Evolutionary conservation across 139 green algal genomes (phyloP), one percentile per base, ranked within the genome.

Genomic region (Chlamydomonas asymmetrica): DNA sequence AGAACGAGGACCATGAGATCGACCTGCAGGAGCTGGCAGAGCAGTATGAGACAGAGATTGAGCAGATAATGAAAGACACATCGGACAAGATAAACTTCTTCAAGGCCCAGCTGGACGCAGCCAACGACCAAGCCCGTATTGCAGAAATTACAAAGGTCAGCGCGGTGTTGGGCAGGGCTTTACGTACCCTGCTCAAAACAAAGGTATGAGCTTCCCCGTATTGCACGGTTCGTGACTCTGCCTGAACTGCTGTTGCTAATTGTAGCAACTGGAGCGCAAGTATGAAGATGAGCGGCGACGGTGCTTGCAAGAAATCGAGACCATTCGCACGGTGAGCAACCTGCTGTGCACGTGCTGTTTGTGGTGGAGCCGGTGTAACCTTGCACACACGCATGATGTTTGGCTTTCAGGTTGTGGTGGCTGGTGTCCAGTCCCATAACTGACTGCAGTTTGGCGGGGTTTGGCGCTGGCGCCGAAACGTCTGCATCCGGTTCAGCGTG

Each of bases 1-100:
- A 91, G 56, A 92, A 87, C 59, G 87, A 93, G 52, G 91, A 96
- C 63, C 80, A 91, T 63, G 89, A 93, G 45, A 72, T 90, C 34
- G 91, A 95, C 49, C 56, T 94, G 43, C 79, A 88, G 68, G 87
- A 94, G 45, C 73, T 93, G 62, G 80, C 82, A 50, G 89, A 89
- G 40, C 88, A 93, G 43, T 90, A 94, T 68, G 91, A 94, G 43
- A 60, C 64, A 0, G 90, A 94, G 60, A 91, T 94, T 23, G 83
- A 94, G 43, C 80, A 88, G 39, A 86, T 92, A 13, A 59, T 90
- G 41, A 81, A 82, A 38, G 88, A 93, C 49, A 83, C 90, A 29
- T 78, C 80, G 7, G 84, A 85, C 27, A 91, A 91, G 70, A 48
- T 91, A 0, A 81, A 80, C 41, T 66, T 77, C 18, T 89, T 88